Base-by-base conservation (phyloP, 179 eudicot species). In the Beta macrorhiza region DNA sequence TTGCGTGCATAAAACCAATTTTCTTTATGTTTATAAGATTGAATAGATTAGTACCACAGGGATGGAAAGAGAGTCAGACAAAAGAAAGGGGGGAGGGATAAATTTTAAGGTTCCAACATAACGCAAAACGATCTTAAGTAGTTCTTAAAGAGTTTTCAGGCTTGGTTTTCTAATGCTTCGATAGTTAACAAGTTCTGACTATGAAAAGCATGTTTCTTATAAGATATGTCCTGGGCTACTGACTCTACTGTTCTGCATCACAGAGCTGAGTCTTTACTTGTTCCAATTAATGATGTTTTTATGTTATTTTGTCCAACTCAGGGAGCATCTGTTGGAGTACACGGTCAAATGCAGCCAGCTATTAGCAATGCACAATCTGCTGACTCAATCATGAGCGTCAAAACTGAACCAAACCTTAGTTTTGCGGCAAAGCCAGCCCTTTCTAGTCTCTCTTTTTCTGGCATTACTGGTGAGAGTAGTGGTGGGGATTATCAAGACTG, bases 401-500 rank as follows among this genome's bases (percentile, higher is more conserved):
- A 94, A 85, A 94, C 99, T 14, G 99, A 96, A 81, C 96, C 97
- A 78, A 90, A 82, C 85, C 74, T 85, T 78, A 82, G 85, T 72
- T 81, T 83, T 75, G 87, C 87, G 51, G 85, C 90, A 61, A 86
- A 77, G 76, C 97, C 90, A 88, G 89, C 91, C 74, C 89, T 89
- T 69, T 88, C 95, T 37, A 84, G 81, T 82, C 80, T 91, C 81
- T 93, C 98, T 9, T 91, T 91, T 82, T 91, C 97, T 72, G 92
- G 92, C 77, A 77, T 90, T 67, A 89, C 92, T 1, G 94, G 89
- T 56, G 99, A 95, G 70, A 90, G 93, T 78, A 87, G 85, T 72
- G 91, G 89, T 69, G 93, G 91, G 58, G 97, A 96, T 82, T 89
- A 89, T 88, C 98, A 92, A 83, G 99, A 95, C 79, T 92, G 97